phyloP scores from a whole-genome alignment of 495 filamentous ascomycete genomes.

The Aspergillus nidulans region DNA sequence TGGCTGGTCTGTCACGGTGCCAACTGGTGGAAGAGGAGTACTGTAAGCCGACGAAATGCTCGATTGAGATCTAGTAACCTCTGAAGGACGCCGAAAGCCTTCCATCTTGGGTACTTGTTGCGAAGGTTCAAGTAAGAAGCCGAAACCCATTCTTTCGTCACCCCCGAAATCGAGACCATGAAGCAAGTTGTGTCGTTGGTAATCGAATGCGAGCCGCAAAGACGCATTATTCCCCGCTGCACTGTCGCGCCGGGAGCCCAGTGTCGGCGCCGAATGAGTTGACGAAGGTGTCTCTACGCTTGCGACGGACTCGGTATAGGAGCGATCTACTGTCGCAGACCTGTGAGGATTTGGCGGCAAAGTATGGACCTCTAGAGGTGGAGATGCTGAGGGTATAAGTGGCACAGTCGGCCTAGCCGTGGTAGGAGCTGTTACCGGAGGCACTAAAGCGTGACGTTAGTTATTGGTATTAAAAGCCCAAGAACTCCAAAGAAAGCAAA shows the following conservation, averaged over 20 bases:
- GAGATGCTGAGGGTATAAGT: conserved; percentile 22
- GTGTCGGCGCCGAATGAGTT: conserved; percentile 29
- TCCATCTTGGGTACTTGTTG: conserved; percentile 42
- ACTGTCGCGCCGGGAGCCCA: conserved; percentile 28
- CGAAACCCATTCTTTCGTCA: conserved; percentile 61
- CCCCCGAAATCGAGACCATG: conserved; percentile 55
- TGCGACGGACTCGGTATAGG: conserved; percentile 30
- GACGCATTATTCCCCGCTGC: conserved; percentile 21
- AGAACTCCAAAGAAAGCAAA: background rate
- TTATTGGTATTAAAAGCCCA: background rate
- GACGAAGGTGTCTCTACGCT: conserved; percentile 36
- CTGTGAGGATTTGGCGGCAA: conserved; percentile 18
- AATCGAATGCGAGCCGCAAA: conserved; percentile 36
- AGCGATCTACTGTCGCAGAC: conserved; percentile 17
- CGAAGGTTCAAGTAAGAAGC: conserved; percentile 58
- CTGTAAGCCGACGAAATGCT: conserved; percentile 25
- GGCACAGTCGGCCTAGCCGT: conserved; percentile 18
- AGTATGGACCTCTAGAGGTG: conserved; percentile 22
- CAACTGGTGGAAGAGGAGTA: conserved; percentile 15
- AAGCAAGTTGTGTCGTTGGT: conserved; percentile 50
- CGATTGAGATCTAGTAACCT: conserved; percentile 21
- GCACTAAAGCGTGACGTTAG: conserved; percentile 4
- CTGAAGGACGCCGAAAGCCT: conserved; percentile 31
- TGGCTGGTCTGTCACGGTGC: conserved; percentile 20
- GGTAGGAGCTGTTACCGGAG: conserved; percentile 7